Conservation (phyloP, 2,329 filamentous ascomycete species). For the Phoma herbarum region DNA sequence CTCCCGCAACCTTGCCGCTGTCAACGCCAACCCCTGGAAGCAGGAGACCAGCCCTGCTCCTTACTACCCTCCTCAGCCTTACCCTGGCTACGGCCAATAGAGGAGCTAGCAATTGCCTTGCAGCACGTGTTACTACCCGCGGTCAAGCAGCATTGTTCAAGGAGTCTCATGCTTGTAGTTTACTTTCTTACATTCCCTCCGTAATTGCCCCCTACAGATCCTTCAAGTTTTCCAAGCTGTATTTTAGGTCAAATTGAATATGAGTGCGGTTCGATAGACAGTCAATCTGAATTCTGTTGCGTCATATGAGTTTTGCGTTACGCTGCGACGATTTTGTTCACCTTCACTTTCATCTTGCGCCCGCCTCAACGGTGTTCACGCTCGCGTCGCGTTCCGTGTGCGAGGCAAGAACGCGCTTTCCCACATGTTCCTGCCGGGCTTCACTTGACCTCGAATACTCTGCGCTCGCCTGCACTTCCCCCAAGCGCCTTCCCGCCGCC, state of each 20-base stretch:
- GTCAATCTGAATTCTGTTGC: conserved; percentile 12
- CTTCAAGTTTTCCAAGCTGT: conserved; percentile 23
- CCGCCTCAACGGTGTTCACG: neutral
- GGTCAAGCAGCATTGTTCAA: conserved; percentile 24
- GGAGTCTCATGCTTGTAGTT: conserved; percentile 21
- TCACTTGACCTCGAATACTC: neutral
- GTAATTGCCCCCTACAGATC: conserved; percentile 26
- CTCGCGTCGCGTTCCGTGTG: conserved; percentile 1
- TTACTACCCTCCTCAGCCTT: conserved; percentile 15
- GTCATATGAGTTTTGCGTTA: neutral
- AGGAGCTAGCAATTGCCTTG: conserved; percentile 5
- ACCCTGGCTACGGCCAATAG: conserved; percentile 12
- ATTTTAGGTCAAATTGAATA: conserved; percentile 27
- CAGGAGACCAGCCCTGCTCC: conserved; percentile 14
- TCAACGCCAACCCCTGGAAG: conserved; percentile 33
- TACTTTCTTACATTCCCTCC: conserved; percentile 23
- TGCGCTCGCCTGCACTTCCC: neutral
- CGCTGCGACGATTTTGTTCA: neutral
- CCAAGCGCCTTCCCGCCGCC: neutral
- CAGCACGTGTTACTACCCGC: conserved; percentile 18
- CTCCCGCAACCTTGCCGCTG: conserved; percentile 25
- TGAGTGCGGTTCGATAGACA: conserved; percentile 23
- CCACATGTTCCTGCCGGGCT: conserved; percentile 5
- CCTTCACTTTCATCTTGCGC: conserved; percentile 13
- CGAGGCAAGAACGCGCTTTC: neutral